Evolutionary conservation across 495 filamentous ascomycete species (phyloP).

Genomic region (Tuber melanosporum): DNA sequence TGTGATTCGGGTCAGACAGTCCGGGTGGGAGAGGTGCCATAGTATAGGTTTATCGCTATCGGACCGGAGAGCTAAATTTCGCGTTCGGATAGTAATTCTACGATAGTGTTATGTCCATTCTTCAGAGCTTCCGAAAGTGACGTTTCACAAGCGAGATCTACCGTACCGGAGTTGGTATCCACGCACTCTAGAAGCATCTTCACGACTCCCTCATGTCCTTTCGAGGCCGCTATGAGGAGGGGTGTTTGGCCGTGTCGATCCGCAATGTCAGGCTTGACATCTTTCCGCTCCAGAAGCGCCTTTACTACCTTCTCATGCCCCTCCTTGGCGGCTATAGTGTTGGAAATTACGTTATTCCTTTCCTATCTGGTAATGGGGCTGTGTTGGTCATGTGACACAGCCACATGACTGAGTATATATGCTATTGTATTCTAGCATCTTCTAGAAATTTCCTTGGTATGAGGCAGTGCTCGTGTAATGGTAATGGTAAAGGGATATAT

Average conservation of each 20-base stretch:
- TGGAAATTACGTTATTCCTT: too few relatives aligned
- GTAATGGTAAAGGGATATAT: too few relatives aligned
- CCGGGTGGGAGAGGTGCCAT: not conserved
- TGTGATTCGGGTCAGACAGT: not conserved
- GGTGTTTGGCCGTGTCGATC: not conserved
- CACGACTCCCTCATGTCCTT: not conserved
- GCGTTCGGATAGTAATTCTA: not conserved
- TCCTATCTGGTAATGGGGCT: too few relatives aligned
- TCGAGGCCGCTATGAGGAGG: not conserved
- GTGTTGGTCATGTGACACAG: too few relatives aligned
- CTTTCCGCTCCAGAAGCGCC: not conserved
- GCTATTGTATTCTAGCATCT: too few relatives aligned
- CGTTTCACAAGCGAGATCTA: not conserved
- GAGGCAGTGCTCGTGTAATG: too few relatives aligned
- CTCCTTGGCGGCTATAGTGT: too few relatives aligned
- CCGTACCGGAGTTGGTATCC: not conserved
- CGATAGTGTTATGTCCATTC: not conserved
- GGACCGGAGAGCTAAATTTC: not conserved
- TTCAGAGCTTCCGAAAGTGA: not conserved
- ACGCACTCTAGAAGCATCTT: not conserved
- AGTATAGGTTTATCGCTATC: not conserved
- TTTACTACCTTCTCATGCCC: not conserved
- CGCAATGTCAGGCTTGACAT: not conserved
- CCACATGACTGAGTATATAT: too few relatives aligned
- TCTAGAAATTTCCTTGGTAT: too few relatives aligned